Evolutionary conservation across 495 filamentous ascomycete genomes (phyloP), one percentile per base, ranked within the genome.

Genomic region (Penicillium atrosanguineum): DNA sequence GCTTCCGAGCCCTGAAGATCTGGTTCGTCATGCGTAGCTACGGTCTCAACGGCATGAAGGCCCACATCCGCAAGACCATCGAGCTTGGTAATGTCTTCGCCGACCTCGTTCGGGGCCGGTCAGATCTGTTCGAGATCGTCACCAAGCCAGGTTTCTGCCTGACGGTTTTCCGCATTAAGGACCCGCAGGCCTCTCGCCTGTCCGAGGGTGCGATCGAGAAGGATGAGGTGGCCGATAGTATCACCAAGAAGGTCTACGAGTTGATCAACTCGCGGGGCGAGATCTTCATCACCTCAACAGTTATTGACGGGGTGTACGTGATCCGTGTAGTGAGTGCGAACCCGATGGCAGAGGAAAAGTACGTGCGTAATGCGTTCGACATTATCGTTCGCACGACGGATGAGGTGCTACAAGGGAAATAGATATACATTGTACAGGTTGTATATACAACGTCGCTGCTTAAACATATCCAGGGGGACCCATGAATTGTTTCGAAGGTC

Each of bases 21-120:
- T 98, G 94, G 94, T 97, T 97, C 65, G 94, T 98, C 14, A 75
- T 98, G 62, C 81, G 94, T 38, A 87, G 80, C 28, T 97, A 95
- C 63, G 94, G 94, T 0, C 73, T 91, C 48, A 79, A 79, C 45
- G 92, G 94, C 3, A 70, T 98, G 67, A 87, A 87, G 61, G 76
- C 72, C 31, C 84, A 91, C 61, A 82, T 97, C 39, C 76, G 83
- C 23, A 80, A 80, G 48, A 83, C 83, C 14, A 74, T 95, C 53
- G 59, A 60, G 18, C 69, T 91, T 0, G 91, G 90, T 21, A 81
- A 92, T 50, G 65, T 77, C 6, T 96, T 97, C 63, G 80, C 78
- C 2, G 70, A 67, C 0, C 70, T 83, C 25, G 58, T 95, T 6
- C 68, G 79, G 23, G 65, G 55, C 21, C 77, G 91, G 34, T 62